Evolutionary conservation across 371 early-diverging fungal species (phyloP), one percentile per base, ranked within the genome.

Genomic region (Quaeritorhiza haematococci): DNA sequence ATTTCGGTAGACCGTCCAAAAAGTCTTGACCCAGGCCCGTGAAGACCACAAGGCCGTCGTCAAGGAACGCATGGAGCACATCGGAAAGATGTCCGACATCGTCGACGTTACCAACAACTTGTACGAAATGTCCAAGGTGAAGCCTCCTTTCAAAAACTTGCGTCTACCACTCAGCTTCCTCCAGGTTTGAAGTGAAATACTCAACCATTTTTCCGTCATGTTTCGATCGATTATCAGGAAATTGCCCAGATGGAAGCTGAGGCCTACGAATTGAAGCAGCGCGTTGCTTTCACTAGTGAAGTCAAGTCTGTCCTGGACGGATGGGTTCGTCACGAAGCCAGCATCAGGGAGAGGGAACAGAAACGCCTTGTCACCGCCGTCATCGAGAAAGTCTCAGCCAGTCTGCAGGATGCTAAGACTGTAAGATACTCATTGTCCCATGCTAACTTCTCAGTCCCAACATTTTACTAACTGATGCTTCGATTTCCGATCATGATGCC

Each of bases 281-380:
- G 85, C 65, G 89, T 87, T 47, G 82, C 86, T 61, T 84, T 90
- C 66, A 80, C 86, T 55, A 47, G 74, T 35, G 95, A 96, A 76
- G 84, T 90, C 71, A 93, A 93, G 85, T 33, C 80, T 26, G 88
- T 90, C 59, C 79, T 96, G 28, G 96, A 96, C 75, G 85, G 89
- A 46, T 94, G 95, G 95, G 95, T 94, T 48, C 94, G 96, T 67
- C 90, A 94, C 68, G 95, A 96, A 79, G 80, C 88, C 66, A 79
- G 80, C 33, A 79, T 96, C 59, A 93, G 97, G 72, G 94, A 94
- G 73, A 85, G 82, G 59, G 91, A 93, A 80, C 97, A 96, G 82
- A 87, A 86, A 82, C 78, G 86, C 53, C 75, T 94, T 65, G 90
- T 90, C 57, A 79, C 84, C 55, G 75, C 79, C 65, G 88, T 96